Evolutionary conservation across 164 flowering plant genomes (phyloP).

Genomic region (Aristolochia californica): DNA sequence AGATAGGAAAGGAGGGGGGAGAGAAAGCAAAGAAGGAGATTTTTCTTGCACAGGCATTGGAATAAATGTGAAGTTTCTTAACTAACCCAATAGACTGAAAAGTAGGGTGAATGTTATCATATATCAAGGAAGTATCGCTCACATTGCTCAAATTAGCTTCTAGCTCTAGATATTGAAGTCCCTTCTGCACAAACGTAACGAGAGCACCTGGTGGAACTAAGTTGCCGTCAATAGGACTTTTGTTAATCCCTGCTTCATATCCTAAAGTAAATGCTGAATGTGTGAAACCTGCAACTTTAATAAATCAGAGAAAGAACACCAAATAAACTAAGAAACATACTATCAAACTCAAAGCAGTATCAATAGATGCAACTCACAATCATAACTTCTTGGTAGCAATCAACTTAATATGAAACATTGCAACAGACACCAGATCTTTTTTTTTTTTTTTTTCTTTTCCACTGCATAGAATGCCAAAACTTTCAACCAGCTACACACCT

Average conservation of each 20-base stretch:
- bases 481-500: no score
- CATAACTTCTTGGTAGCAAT: no score
- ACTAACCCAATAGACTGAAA: neutral
- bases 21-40: neutral
- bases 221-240: constrained; percentile 75
- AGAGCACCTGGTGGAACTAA: constrained; percentile 96
- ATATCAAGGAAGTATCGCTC: constrained; percentile 18
- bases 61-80: neutral
- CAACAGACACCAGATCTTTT: no score
- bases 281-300: constrained; percentile 56
- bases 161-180: constrained; percentile 90
- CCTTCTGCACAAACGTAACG: constrained; percentile 83
- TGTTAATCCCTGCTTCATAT: constrained; percentile 85
- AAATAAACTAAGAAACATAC: no score
- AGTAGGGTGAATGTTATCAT: neutral
- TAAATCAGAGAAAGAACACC: neutral
- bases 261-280: constrained; percentile 92
- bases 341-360: neutral
- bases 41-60: neutral
- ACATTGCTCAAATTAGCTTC: constrained; percentile 87
- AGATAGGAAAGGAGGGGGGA: no score
- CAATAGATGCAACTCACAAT: no score
- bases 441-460: no score
- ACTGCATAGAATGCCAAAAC: no score
- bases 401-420: no score